A percentile compares a stretch with the other conserved stretches of the same genome.
Evolutionary conservation across 23 red algal species (phyloP).

Genomic region (Cyanidioschyzon merolae): DNA sequence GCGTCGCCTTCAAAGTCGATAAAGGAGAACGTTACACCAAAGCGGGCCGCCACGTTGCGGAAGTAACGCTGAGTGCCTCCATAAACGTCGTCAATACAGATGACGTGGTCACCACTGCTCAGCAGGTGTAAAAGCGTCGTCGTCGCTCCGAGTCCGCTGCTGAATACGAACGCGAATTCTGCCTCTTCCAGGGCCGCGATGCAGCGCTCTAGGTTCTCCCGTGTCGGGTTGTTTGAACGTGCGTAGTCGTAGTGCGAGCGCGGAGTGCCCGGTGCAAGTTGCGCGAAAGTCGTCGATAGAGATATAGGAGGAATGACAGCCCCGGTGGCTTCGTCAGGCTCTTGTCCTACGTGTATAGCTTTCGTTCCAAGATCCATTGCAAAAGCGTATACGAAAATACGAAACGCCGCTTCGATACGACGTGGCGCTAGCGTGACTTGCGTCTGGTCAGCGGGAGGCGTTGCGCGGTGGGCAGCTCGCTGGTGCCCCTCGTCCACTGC

Average conservation of each 20-base stretch:
- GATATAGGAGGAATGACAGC: constrained; percentile 34
- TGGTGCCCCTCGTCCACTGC: too few relatives aligned
- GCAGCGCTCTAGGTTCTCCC: constrained; percentile 31
- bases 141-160: constrained; percentile 31
- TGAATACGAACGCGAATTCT: constrained; percentile 14
- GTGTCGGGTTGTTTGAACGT: constrained; percentile 33
- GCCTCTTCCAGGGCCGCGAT: constrained; percentile 15
- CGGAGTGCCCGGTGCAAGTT: constrained; percentile 21
- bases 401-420: too few relatives aligned
- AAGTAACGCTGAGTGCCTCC: constrained; percentile 45
- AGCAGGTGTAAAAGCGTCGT: constrained; percentile 34
- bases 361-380: constrained; percentile 34
- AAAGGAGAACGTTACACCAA: constrained; percentile 33
- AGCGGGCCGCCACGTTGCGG: constrained; percentile 21
- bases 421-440: too few relatives aligned
- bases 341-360: constrained; percentile 33
- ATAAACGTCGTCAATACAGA: constrained; percentile 47
- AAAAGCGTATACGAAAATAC: too few relatives aligned
- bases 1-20: constrained; percentile 19
- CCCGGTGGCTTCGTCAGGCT: constrained; percentile 27
- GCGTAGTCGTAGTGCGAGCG: constrained; percentile 21
- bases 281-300: constrained; percentile 31
- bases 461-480: too few relatives aligned
- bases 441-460: too few relatives aligned
- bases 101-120: constrained; percentile 30